Base-by-base conservation (phyloP, 2,329 filamentous ascomycete species). In the Eutypa lata region DNA sequence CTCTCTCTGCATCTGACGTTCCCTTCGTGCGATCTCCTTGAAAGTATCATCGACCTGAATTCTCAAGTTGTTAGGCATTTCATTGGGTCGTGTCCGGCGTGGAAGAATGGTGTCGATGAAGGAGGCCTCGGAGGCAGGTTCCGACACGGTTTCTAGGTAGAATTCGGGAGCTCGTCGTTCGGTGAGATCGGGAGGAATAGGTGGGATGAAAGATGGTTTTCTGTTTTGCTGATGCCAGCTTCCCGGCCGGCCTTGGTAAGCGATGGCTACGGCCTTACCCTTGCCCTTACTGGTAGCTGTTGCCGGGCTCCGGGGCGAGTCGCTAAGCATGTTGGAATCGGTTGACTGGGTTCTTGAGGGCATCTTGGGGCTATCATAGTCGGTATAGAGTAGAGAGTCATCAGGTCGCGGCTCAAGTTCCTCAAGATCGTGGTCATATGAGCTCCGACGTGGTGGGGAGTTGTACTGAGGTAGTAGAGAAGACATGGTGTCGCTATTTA, bases 1-100 rank as follows among this genome's bases (percentile, higher is more conserved):
- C 59, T 84, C 79, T 50, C 76, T 71, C 58, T 85, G 78, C 14
- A 85, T 73, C 57, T 81, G 73, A 24, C 71, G 71, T 47, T 83
- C 79, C 57, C 74, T 73, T 47, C 78, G 70, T 55, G 77, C 60
- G 44, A 69, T 57, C 11, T 58, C 42, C 24, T 59, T 64, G 46
- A 69, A 68, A 22, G 60, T 65, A 13, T 56, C 60, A n/a, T 69
- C 66, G 19, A 64, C 56, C 16, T 65, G 56, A 2, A 53, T 53
- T 8, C 54, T 55, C 38, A 56, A 13, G 14, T 50, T 24, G 46
- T 56, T 56, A 31, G 55, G 45, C 11, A 57, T 35, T 33, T 57
- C 37, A 10, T 57, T 49, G 21, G 61, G 52, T 21, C 28, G 48
- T 10, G 43, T 19, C 11, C 65, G 61, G 21, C 57, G 49, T 24